Evolutionary conservation across 164 flowering plant species (phyloP).

Genomic region (Pachysandra terminalis): DNA sequence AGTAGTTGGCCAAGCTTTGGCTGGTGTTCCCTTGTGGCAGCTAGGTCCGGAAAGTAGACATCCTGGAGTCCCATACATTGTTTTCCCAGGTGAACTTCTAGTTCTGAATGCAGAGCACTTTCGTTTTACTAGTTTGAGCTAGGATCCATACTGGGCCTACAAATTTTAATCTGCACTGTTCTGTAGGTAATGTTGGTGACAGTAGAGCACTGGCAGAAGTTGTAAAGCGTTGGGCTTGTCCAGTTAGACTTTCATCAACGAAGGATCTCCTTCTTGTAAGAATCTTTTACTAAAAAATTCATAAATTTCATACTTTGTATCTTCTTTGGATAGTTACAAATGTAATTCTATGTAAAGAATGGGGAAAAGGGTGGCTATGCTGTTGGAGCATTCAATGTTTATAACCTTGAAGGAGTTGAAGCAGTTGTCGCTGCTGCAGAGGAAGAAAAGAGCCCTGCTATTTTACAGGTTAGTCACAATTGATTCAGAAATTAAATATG

Average conservation of each 20-base stretch:
- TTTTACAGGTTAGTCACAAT: conserved; percentile 70
- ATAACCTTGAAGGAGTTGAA: conserved; percentile 93
- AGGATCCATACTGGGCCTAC: not conserved
- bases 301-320: not conserved
- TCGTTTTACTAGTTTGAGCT: not conserved
- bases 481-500: not conserved
- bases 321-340: conserved; percentile 15
- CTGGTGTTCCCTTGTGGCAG: conserved; percentile 99
- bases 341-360: conserved; percentile 41
- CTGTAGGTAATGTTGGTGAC: conserved; percentile 92
- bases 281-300: conserved; percentile 8
- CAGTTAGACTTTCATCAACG: conserved; percentile 56
- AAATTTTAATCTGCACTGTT: not conserved
- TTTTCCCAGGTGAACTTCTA: conserved; percentile 79
- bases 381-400: conserved; percentile 96
- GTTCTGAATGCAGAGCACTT: conserved; percentile 1
- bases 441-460: conserved; percentile 91
- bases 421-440: conserved; percentile 99
- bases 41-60: conserved; percentile 94
- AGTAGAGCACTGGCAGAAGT: conserved; percentile 78
- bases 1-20: conserved; percentile 91
- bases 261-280: conserved; percentile 86
- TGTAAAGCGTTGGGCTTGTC: conserved; percentile 77
- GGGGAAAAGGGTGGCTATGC: conserved; percentile 93
- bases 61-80: conserved; percentile 95